Evolutionary conservation across 2,329 filamentous ascomycete genomes (phyloP), one percentile per base, ranked within the genome.

Genomic region (Arthrobotrys iridis): DNA sequence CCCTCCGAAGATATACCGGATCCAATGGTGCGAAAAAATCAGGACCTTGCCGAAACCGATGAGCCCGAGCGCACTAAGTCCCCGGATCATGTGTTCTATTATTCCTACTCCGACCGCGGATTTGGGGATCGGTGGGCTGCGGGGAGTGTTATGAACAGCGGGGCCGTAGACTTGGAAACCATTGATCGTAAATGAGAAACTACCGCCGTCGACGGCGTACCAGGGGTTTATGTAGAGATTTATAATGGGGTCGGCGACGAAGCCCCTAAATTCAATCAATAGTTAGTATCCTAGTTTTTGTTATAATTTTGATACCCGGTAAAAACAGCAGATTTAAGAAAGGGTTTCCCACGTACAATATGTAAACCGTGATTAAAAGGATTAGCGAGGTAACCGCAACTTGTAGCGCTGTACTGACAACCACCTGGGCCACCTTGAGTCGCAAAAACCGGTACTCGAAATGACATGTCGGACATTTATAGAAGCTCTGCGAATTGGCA

Each of bases 191-290:
- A 57, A 77, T 22, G 37, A 77, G 52, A 55, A 78, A 52, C 33
- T 77, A 50, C 48, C 75, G 41, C 35, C 76, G 55, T 76, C 60
- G 30, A 71, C 60, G n/a, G 63, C 52, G 33, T 77, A 74, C 62
- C 59, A 75, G 0, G 93, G 93, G 80, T 97, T 93, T 64, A 94
- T 83, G 84, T 94, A 97, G 26, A 97, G 84, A 79, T 93, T 92
- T 81, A 98, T 90, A 74, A 98, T 92, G 0, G 93, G 93, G 82
- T 98, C 93, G 73, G 93, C 94, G 78, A 98, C 83, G 80, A 97
- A 98, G 43, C 95, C 95, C 66, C 98, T 88, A 0, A 92, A 40
- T 80, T 24, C 7, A 15, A 30, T 4, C 33, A 97, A 4, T 5
- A 24, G 40, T 62, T 63, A 67, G 52, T 18, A 60, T 52, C 37